Evolutionary conservation across 345 rosid genomes (phyloP), one percentile per base, ranked within the genome.

Genomic region (Arabis hirsuta): DNA sequence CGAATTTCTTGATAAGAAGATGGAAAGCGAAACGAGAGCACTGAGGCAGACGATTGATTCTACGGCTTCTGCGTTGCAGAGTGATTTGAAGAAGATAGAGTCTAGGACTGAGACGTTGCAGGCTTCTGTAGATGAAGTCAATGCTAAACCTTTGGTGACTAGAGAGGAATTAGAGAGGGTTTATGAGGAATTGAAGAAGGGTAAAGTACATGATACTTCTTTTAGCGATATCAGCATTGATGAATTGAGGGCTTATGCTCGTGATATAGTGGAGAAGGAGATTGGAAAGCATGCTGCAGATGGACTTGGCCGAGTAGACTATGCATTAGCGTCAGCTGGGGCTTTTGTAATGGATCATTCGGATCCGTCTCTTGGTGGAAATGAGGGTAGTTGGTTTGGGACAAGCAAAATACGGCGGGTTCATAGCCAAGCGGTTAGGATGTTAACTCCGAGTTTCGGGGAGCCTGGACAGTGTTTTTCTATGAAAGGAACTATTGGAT

Each of bases 391-490:
- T 71, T 88, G 96, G 98, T 78, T 88, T 48, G 51, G 56, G 4
- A 65, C 56, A 7, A 71, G 76, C 36, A 36, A 41, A 63, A 36
- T 41, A 63, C 51, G 67, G 55, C 75, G 80, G 46, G 87, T 83
- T 73, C 89, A 85, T 55, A 65, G 62, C 12, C 81, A 82, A 55
- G 90, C 98, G 3, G 67, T 51, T 42, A 92, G 80, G 83, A 84
- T 95, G 88, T 76, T 95, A 81, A 84, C 71, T 20, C 99, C 99
- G 1, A 91, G 99, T 85, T 91, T 87, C 12, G 98, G 97, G 20
- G 96, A 95, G 85, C 97, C 98, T n/a, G 99, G 99, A 0, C 91
- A 88, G 79, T 91, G 99, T 77, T 95, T 95, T 77, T 85, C 99
- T 1, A 51, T 91, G 81, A 87, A 82, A 77, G 99, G 98, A 67